Evolutionary conservation across 192 early-diverging fungal genomes (phyloP), one percentile per base, ranked within the genome.

Genomic region (Linnemannia hyalina): DNA sequence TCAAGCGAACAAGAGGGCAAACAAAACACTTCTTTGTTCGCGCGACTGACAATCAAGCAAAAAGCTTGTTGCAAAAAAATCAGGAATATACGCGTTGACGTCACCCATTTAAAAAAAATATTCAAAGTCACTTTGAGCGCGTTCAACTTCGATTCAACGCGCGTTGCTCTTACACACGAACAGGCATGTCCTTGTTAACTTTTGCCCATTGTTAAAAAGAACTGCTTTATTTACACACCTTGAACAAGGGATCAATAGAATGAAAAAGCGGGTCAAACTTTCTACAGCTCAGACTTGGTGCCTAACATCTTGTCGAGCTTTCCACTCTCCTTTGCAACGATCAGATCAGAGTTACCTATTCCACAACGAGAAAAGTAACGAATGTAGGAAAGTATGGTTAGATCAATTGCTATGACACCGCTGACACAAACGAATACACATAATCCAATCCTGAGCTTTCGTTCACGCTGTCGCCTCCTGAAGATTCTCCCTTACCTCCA

Each of bases 401-500:
- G 0, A 23, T 10, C 38, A 26, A n/a, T 41, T 70, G 38, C n/a
- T n/a, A 41, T 10, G 11, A 26, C 4, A 1, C 41, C n/a, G 55
- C n/a, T 26, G n/a, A 26, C 8, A 32, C 1, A 65, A 65, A 65
- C 0, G 26, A 65, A 65, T 13, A 32, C 29, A 32, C 1, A 32
- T 65, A 8, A 11, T 65, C 10, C 60, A 4, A 10, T 10, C 2
- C 10, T 11, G 29, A 63, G 26, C 2, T 63, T 15, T 68, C 46
- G 38, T 49, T 49, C 47, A 18, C 13, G 16, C 18, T 49, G 47
- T 52, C 49, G 20, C 5, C 4, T 52, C 49, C 49, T 52, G 16
- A 52, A 5, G 60, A 16, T 23, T 57, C 5, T 10, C 6, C 6
- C 78, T 54, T 81, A 86, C 93, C 93, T 77, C 93, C 93, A 63